Evolutionary conservation across 2,329 filamentous ascomycete genomes (phyloP).

Genomic region (Xylaria sp.): DNA sequence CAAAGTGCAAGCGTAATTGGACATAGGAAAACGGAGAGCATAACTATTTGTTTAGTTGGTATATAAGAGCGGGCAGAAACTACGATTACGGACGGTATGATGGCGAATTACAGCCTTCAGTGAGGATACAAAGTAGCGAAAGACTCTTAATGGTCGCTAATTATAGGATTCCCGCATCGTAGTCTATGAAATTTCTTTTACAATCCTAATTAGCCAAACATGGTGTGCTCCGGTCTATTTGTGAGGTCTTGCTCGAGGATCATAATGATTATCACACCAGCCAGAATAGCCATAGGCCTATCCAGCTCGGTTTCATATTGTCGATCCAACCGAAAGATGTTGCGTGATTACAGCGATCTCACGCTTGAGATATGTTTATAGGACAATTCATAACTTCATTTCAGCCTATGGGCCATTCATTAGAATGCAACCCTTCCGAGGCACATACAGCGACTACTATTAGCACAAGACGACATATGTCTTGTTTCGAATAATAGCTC

Average conservation of each 20-base stretch:
- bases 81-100: constrained; percentile 1
- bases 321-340: neutral
- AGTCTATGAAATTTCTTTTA: constrained; percentile 4
- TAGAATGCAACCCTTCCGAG: neutral
- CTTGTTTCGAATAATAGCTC: constrained; percentile 17
- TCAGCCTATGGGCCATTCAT: neutral
- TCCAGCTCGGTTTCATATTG: neutral
- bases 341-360: neutral
- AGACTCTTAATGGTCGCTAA: constrained; percentile 1
- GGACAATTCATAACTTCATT: neutral
- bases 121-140: constrained; percentile 13
- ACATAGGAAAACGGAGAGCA: constrained; percentile 10
- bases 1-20: neutral
- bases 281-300: neutral
- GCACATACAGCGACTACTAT: constrained; percentile 4
- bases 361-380: neutral
- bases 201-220: neutral
- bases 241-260: neutral
- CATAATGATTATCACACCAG: neutral
- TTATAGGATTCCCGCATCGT: neutral
- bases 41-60: constrained; percentile 3
- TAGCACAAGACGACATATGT: neutral
- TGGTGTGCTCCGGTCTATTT: neutral
- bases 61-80: constrained; percentile 16
- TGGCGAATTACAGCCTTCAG: constrained; percentile 8